Base-by-base conservation (phyloP, 2,329 filamentous ascomycete species). In the Alternaria dauci region DNA sequence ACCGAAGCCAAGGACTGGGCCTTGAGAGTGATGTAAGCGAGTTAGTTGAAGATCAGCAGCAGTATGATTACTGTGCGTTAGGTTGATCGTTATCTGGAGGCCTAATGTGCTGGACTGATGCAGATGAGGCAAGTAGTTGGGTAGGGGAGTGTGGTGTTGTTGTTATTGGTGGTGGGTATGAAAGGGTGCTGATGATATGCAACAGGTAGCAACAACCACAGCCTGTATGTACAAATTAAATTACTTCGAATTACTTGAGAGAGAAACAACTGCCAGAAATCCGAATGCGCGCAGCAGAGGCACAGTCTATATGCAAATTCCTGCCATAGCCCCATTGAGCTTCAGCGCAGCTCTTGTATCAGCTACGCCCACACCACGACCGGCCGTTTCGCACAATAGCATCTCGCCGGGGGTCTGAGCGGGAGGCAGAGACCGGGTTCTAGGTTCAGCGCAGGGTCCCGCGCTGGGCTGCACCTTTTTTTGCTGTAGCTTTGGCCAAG, bases 361-460 rank as follows among this genome's bases (percentile, higher is more conserved):
- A 58, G 55, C 55, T 54, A 53, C 55, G 55, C 32, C 55, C 55
- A 58, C 48, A 58, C 50, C 55, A 54, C 39, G 39, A 39, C 12
- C 41, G 32, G 41, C 50, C 55, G 55, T 58, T 58, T 58, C 55
- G 55, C 20, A 52, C 47, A 36, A 20, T 50, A 57, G 23, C 39
- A 57, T 52, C 46, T 50, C 20, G 46, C 46, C 32, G 46, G 54
- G 32, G 53, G 41, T 41, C 18, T 42, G 42, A 50, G 53, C 53
- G 53, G 43, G 43, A 51, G n/a, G 30, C 26, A 44, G 41, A 34
- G 36, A 26, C 54, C 41, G 34, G 38, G 44, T 44, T 32, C 23
- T 32, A 34, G 28, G 46, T 50, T 50, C 46, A 26, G 46, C n/a
- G 28, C 9, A 32, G 30, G 32, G 30, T 50, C 30, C 18, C 20